Evolutionary conservation across 23 red algal species (phyloP), one percentile per base, ranked within the genome.

Genomic region (Gracilaria caudata): DNA sequence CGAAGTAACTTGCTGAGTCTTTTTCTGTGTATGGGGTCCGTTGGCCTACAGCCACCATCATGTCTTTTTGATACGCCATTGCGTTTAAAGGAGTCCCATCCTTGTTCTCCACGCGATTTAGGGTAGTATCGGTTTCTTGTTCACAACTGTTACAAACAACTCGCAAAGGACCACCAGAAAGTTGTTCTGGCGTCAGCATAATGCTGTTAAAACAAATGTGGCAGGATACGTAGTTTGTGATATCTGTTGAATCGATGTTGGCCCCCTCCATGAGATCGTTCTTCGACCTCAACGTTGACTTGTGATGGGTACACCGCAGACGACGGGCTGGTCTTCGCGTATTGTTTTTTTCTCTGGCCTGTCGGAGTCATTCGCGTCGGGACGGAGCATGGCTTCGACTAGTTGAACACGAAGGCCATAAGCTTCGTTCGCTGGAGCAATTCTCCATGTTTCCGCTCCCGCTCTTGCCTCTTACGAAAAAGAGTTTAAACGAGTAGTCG

Each of bases 231-330:
- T 86, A 93, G 12, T 81, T 93, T 49, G 70, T 84, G 4, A 93
- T 93, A 53, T 80, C 82, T 43, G 90, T 93, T 20, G 80, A 70
- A 47, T 93, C 90, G 49, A 86, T 55, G 51, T 93, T 73, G 41
- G 63, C 61, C 13, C 81, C 66, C 19, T 82, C 61, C 4, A 82
- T 37, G 24, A 82, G 14, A 28, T 49, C 44, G 45, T 45, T 81
- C 3, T 30, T 57, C n/a, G 39, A 29, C 70, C 47, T 43, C 5
- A n/a, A 28, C 21, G 7, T 9, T 6, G 70, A 19, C n/a, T 43
- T 46, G 7, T 49, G 37, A 49, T 43, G 70, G 19, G 70, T 4
- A 46, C 70, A 40, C 29, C 70, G 70, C 13, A 29, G 25, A 13
- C 70, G 70, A 33, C 70, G 70, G 33, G 1, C 11, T 47, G 70